Base-by-base conservation (phyloP, 202 grass and related monocot genomes). In the Elaeis oleifera region DNA sequence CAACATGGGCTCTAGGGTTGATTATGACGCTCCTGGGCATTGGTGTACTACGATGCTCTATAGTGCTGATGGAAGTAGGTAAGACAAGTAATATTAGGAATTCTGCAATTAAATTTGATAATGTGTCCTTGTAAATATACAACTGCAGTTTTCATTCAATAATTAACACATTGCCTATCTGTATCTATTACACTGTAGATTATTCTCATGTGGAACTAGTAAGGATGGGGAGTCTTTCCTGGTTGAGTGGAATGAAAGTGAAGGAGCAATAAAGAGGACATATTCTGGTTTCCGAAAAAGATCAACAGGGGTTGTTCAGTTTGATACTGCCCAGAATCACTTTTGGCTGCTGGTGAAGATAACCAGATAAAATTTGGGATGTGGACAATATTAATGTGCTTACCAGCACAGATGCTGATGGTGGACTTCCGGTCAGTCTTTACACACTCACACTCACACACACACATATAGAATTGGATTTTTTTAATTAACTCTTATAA, bases 221-320 rank as follows among this genome's bases (percentile, higher is more conserved):
- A 97, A 97, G 77, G 88, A 97, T 0, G 92, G 92, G 58, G 92
- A 97, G 24, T 91, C 84, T 13, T 63, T 56, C 79, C 88, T 96
- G 71, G 88, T 96, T 62, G 87, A 96, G 70, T 91, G 92, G 92
- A 97, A 91, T 61, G 92, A 97, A 83, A 89, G 84, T 81, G 92
- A 97, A 79, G 92, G 88, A 78, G 87, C 92, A 16, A 97, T 97
- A 69, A 92, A 86, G 78, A 86, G 81, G 68, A 79, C 71, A 57
- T 97, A 97, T 74, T 53, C 64, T 62, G 92, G 92, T 51, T 92
- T 97, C 53, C 76, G 84, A 18, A 97, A 91, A 79, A 97, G 79
- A 63, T 81, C 82, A 13, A 39, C 73, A 49, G 84, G 69, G 54
- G 88, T 81, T 57, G 82, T 97, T 60, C 92, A 97, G 65, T 97